phyloP scores from a whole-genome alignment of 805 yeast genomes.

The Cyberlindnera bimundalis region DNA sequence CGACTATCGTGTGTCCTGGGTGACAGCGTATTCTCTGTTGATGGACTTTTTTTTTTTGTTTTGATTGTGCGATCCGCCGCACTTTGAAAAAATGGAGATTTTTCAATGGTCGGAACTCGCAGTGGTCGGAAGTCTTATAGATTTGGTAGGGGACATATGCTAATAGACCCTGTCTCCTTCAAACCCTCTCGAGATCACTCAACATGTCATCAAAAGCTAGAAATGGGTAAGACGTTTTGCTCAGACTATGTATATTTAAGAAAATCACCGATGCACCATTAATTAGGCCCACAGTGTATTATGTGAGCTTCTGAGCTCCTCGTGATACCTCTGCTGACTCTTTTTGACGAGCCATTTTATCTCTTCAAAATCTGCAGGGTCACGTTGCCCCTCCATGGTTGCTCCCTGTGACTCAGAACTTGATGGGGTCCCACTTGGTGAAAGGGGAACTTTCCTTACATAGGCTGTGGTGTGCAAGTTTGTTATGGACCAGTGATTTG shows the following conservation, averaged over 20 bases:
- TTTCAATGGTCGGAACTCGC: background rate
- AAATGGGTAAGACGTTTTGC: too few relatives aligned
- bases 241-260: too few relatives aligned
- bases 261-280: too few relatives aligned
- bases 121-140: background rate
- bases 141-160: background rate
- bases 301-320: background rate
- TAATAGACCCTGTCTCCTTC: too few relatives aligned
- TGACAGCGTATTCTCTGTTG: constrained; percentile 1
- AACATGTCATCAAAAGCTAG: too few relatives aligned
- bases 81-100: background rate
- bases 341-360: background rate
- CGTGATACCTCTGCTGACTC: background rate
- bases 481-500: too few relatives aligned
- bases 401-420: background rate
- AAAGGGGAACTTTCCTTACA: too few relatives aligned
- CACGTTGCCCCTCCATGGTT: background rate
- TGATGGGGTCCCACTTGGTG: background rate
- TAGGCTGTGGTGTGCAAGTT: too few relatives aligned
- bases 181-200: too few relatives aligned
- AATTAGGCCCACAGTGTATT: background rate
- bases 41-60: constrained; percentile 8
- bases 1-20: background rate
- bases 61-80: constrained; percentile 11
- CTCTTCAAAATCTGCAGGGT: background rate